Evolutionary conservation across 768 basidiomycete species (phyloP), one percentile per base, ranked within the genome.

Genomic region (Leccinum subgranulosum): DNA sequence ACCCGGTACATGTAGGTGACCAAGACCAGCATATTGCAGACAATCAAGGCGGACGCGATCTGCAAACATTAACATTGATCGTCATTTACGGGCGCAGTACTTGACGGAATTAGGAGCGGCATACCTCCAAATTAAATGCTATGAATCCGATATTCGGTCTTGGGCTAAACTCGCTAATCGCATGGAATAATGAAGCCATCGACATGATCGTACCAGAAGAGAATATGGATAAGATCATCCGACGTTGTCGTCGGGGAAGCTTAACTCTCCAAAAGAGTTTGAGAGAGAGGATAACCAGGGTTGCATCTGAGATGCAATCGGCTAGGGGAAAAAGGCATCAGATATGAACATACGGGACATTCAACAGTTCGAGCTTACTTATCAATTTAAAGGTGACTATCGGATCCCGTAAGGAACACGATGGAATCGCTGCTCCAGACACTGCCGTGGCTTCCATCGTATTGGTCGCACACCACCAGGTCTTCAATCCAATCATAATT

Each of bases 171-270:
- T 28, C 21, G 23, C 12, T 33, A 25, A 47, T 3, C 29, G 36
- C 19, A 27, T 47, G 43, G 21, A 47, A 9, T 25, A 58, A 3
- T 6, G 64, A 58, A 31, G 33, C 43, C 2, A 17, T 0, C 14
- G 49, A 66, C 19, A 66, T 6, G 48, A 54, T 49, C 11, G 43
- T 51, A 51, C 58, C 63, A 1, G 53, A 6, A 2, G 64, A 25
- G 27, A 66, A 66, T 15, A 60, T 27, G 33, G 34, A 51, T 17
- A 66, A n/a, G 23, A 66, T 49, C 64, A 65, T 65, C 33, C 49
- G 53, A 43, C 54, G 64, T n/a, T 62, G 60, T 45, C 56, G 15
- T 29, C 4, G 21, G 11, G 64, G 60, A 49, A 65, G 64, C 11
- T 43, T 57, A 29, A 62, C 47, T n/a, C 39, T 49, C 64, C 60